These are phyloP conservation scores for Middelhovenomyces tepae DNA, from an alignment of 805 yeast species.

Conservation along the genomic window DNA sequence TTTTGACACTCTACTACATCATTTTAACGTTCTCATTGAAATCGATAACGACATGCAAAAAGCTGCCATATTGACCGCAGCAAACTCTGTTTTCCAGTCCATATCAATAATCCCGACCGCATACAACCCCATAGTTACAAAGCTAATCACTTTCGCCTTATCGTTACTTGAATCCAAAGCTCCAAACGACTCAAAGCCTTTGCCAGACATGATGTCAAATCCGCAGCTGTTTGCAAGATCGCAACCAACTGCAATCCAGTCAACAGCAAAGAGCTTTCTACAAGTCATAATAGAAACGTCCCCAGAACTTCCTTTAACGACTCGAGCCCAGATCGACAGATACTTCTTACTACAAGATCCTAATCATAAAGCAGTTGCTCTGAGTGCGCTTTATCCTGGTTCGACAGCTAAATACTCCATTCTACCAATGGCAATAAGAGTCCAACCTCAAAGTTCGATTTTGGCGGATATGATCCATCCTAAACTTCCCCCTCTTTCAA, in stretches of 20 bases:
- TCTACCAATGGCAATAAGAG: slow-evolving; percentile 56
- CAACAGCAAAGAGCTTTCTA: slow-evolving; percentile 39
- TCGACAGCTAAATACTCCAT: slow-evolving; percentile 48
- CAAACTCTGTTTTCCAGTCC: slow-evolving; percentile 4
- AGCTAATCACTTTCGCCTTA: slow-evolving; percentile 3
- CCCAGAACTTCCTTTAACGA: slow-evolving; percentile 48
- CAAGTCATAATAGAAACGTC: slow-evolving; percentile 38
- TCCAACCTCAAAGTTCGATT: slow-evolving; percentile 42
- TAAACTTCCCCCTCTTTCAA: slow-evolving; percentile 48
- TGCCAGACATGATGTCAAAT: slow-evolving; percentile 16
- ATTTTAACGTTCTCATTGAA: slow-evolving; percentile 12
- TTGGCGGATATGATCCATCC: slow-evolving; percentile 60
- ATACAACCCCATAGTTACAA: slow-evolving; percentile 6
- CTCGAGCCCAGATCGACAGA: slow-evolving; percentile 49
- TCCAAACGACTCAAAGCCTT: neutral
- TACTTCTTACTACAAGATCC: slow-evolving; percentile 31
- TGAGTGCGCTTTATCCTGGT: slow-evolving; percentile 63
- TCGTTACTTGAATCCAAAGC: slow-evolving; percentile 3
- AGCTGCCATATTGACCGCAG: slow-evolving; percentile 7
- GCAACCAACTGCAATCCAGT: slow-evolving; percentile 2
- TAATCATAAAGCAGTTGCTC: slow-evolving; percentile 33
- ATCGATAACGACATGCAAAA: slow-evolving; percentile 1
- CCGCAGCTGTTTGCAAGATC: slow-evolving; percentile 14
- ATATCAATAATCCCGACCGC: slow-evolving; percentile 6
- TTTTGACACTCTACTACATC: slow-evolving; percentile 35